Percentiles rank a stretch among this genome's conserved stretches.
These are phyloP conservation scores for Paramecium tetraurelia DNA, from an alignment of 73 alveolate genomes.

Conservation along the genomic window DNA sequence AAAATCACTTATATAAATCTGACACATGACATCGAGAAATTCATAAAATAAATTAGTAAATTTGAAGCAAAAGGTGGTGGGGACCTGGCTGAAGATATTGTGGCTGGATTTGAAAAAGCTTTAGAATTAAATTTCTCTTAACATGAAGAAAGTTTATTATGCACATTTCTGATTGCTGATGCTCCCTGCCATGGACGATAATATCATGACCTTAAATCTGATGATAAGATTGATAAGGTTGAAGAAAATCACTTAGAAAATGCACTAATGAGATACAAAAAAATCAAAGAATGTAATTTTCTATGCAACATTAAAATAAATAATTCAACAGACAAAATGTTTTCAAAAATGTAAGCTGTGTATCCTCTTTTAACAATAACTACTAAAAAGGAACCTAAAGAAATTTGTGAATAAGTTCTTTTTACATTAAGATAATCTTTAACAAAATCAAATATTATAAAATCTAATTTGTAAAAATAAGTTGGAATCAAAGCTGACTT, in stretches of 20 bases:
- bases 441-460: not conserved
- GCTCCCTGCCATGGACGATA: conserved; percentile 43
- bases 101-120: conserved; percentile 39
- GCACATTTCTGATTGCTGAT: conserved; percentile 48
- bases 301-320: not conserved
- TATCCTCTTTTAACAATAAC: not conserved
- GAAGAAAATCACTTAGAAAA: conserved; percentile 2
- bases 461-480: no score
- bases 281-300: not conserved
- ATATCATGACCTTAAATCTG: conserved; percentile 5
- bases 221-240: not conserved
- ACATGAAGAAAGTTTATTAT: not conserved
- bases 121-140: not conserved
- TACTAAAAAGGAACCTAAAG: not conserved
- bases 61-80: conserved; percentile 48
- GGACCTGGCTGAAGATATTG: conserved; percentile 52
- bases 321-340: not conserved
- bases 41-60: not conserved
- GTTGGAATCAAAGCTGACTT: not conserved
- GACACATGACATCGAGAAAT: not conserved
- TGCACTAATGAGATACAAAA: not conserved
- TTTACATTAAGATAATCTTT: not conserved
- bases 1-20: not conserved
- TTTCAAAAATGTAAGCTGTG: not conserved
- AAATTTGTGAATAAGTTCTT: not conserved